Evolutionary conservation across 1,284 basidiomycete genomes (phyloP), one percentile per base, ranked within the genome.

Genomic region (Ceratobasidium sp.): DNA sequence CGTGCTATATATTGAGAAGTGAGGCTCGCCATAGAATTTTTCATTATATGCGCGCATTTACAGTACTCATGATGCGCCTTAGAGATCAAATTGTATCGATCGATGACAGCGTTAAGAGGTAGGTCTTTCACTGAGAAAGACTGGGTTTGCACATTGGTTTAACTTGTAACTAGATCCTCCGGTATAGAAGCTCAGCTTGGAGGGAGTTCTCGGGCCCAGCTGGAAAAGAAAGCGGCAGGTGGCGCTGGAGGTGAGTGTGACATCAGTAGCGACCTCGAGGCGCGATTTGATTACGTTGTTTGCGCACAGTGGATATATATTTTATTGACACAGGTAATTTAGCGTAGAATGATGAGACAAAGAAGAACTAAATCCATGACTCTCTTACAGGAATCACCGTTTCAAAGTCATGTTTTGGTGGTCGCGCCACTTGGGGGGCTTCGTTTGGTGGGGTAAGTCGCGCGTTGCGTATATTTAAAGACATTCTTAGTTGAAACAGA

Each of bases 381-480:
- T n/a, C 13, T 8, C 43, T 57, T 11, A 18, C 32, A 63, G 61
- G 73, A 11, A 71, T 74, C 26, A 52, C 30, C 23, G 18, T 38
- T 6, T 32, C 57, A 18, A 38, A 74, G 26, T 13, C 58, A 21
- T 44, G 50, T n/a, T 74, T 74, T 57, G 69, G 43, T 14, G 67
- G 67, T 0, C 67, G 73, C 5, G 73, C 74, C 13, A 54, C 44
- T 21, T 77, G 72, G 72, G 76, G 75, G 11, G 57, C 50, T 1
- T 41, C 32, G 18, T 41, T 52, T 23, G 52, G 75, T 57, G 41
- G 61, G 1, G 61, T 57, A n/a, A 35, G 30, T 49, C 47, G 16
- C 47, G n/a, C n/a, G n/a, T n/a, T n/a, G n/a, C n/a, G n/a, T n/a
- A n/a, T n/a, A n/a, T n/a, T n/a, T n/a, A n/a, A n/a, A n/a, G n/a